Base-by-base conservation (phyloP, 495 filamentous ascomycete species). In the Chaetomium tenue region DNA sequence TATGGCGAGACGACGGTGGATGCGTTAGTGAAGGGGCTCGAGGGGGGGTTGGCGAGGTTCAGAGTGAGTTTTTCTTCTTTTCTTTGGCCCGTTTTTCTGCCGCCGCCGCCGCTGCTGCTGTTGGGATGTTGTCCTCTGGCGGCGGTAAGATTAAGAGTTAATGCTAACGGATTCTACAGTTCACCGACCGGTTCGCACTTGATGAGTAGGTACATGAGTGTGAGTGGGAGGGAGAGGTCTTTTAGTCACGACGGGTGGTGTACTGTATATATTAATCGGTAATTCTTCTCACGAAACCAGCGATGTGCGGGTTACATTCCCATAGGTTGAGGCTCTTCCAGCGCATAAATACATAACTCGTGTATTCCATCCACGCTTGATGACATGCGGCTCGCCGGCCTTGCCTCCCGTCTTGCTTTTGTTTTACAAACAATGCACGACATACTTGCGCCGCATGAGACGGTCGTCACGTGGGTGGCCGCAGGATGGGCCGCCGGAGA, bases 31-130 rank as follows among this genome's bases (percentile, higher is more conserved):
- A 69, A 71, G 8, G 68, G 70, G 3, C 60, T 93, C 4, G 81
- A 86, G 75, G 78, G 79, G 6, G 89, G 88, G 8, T 71, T 92
- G 67, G 80, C 73, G 71, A 84, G 75, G 23, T 92, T 89, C 71
- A 90, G 89, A 65, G 67, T 72, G 33, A 57, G 67, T 69, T 40
- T 20, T 75, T 87, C 85, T n/a, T 15, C n/a, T 42, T 11, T 39
- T 33, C 23, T 33, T 25, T 39, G 22, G n/a, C n/a, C n/a, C n/a
- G n/a, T 55, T 5, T 30, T 52, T 40, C 37, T 16, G 3, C 22
- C 4, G 22, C 18, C 5, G 16, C 13, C 30, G 2, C 3, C 2
- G 18, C 22, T 23, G 26, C 6, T 37, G 33, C 33, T 12, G 40
- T 2, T 2, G 40, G 28, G 28, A 2, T 30, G 28, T 30, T 30